Conservation (phyloP, 75 land plant genomes). For the Larix kaempferi region DNA sequence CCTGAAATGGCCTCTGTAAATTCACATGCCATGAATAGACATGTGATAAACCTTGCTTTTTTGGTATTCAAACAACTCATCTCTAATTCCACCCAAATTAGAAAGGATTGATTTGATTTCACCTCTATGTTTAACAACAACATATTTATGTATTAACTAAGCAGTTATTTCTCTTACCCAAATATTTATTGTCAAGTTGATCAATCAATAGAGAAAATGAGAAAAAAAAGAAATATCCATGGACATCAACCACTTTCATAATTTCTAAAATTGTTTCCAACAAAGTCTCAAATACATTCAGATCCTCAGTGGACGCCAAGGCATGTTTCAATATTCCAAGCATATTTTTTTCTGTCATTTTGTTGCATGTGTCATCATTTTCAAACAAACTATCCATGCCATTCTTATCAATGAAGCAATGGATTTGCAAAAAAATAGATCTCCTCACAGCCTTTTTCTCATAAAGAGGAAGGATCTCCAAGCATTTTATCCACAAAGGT, state of each 20-base stretch:
- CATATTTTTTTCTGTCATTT: constrained; percentile 44
- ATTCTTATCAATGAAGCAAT: constrained; percentile 50
- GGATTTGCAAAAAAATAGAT: constrained; percentile 66
- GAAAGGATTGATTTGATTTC: constrained; percentile 37
- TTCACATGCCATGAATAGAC: constrained; percentile 61
- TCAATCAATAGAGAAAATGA: constrained; percentile 74
- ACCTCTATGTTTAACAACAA: constrained; percentile 33
- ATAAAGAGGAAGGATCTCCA: constrained; percentile 72
- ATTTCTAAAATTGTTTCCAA: constrained; percentile 63
- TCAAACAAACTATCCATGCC: constrained; percentile 51
- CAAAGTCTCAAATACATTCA: constrained; percentile 56
- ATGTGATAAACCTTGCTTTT: constrained; percentile 47
- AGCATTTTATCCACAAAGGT: constrained; percentile 54
- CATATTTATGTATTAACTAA: constrained; percentile 48
- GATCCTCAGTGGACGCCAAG: constrained; percentile 49
- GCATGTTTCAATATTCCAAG: constrained; percentile 73
- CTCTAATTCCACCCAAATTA: constrained; percentile 50
- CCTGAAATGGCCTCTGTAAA: constrained; percentile 85
- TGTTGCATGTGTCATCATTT: constrained; percentile 25
- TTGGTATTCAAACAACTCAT: constrained; percentile 73
- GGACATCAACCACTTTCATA: constrained; percentile 56
- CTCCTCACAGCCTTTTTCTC: constrained; percentile 55
- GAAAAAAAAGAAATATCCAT: constrained; percentile 51
- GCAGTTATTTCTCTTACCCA: constrained; percentile 52
- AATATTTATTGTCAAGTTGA: constrained; percentile 65